phyloP scores from a whole-genome alignment of 2,329 filamentous ascomycete species.

The Thelonectria rubi region DNA sequence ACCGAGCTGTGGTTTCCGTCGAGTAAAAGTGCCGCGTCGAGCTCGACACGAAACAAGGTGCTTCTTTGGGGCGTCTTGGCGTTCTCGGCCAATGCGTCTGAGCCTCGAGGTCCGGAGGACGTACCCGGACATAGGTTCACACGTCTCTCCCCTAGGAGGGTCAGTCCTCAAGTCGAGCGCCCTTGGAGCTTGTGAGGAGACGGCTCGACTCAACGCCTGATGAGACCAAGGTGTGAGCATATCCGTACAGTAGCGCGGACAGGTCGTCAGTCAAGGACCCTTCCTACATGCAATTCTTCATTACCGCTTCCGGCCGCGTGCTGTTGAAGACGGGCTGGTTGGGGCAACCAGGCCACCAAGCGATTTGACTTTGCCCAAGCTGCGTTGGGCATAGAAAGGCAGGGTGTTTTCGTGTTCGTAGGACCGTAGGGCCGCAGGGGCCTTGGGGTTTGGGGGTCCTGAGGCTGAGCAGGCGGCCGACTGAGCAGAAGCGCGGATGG shows the following conservation, averaged over 20 bases:
- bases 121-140: not conserved
- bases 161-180: not conserved
- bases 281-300: not conserved
- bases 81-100: not conserved
- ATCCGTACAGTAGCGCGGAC: not conserved
- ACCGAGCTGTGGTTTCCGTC: not conserved
- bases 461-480: conserved; percentile 34
- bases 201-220: conserved; percentile 2
- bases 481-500: conserved; percentile 35
- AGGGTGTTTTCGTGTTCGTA: conserved; percentile 19
- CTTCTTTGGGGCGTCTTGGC: conserved; percentile 16
- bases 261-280: not conserved
- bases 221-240: not conserved
- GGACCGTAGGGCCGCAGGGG: conserved; percentile 12
- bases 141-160: not conserved
- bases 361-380: conserved; percentile 12
- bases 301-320: not conserved
- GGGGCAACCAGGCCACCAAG: not conserved
- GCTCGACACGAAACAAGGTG: conserved; percentile 17
- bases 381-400: conserved; percentile 13
- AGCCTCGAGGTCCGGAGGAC: not conserved
- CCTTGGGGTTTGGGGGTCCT: conserved; percentile 12
- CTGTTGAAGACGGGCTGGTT: not conserved
- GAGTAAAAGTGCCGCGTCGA: not conserved
- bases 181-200: conserved; percentile 9